These are phyloP conservation scores for Penicillium pancosmium DNA, from an alignment of 495 filamentous ascomycete genomes.

Conservation along the genomic window DNA sequence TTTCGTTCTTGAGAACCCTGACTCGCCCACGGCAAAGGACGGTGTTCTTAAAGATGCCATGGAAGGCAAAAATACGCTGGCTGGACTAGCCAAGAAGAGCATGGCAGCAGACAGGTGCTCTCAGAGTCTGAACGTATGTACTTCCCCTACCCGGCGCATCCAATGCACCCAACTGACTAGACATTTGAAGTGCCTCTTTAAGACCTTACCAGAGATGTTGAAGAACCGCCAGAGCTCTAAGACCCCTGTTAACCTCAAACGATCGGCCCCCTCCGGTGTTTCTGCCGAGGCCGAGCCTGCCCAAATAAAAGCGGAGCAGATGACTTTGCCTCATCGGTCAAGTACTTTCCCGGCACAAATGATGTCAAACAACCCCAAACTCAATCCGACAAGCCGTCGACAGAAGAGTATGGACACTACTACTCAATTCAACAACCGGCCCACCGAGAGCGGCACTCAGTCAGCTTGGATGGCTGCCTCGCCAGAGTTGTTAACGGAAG, in stretches of 20 bases:
- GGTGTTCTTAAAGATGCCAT: conserved; percentile 82
- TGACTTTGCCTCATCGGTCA: conserved; percentile 43
- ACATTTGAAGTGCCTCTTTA: conserved; percentile 67
- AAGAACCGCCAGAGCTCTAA: conserved; percentile 55
- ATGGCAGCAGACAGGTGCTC: conserved; percentile 87
- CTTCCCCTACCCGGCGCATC: conserved; percentile 7
- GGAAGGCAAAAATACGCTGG: conserved; percentile 80
- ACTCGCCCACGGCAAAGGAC: conserved; percentile 68
- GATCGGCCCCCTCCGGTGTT: conserved; percentile 38
- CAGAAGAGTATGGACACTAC: conserved; percentile 43
- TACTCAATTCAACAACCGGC: conserved; percentile 25
- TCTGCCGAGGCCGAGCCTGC: conserved; percentile 27
- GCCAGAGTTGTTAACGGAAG: conserved; percentile 35
- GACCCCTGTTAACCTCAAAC: conserved; percentile 44
- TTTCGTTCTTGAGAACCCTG: conserved; percentile 87
- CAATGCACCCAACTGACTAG: neutral
- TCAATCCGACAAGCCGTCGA: conserved; percentile 25
- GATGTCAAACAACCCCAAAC: conserved; percentile 21
- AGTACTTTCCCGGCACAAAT: conserved; percentile 51
- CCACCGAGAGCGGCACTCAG: conserved; percentile 25
- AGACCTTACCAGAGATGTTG: conserved; percentile 73
- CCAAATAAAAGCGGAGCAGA: conserved; percentile 32
- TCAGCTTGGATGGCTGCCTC: conserved; percentile 36
- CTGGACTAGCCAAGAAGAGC: conserved; percentile 76
- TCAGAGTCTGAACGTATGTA: conserved; percentile 67